A percentile compares a stretch with the other conserved stretches of the same genome.
phyloP scores from a whole-genome alignment of 2,329 filamentous ascomycete genomes.

The Rhytidhysteron rufulum region DNA sequence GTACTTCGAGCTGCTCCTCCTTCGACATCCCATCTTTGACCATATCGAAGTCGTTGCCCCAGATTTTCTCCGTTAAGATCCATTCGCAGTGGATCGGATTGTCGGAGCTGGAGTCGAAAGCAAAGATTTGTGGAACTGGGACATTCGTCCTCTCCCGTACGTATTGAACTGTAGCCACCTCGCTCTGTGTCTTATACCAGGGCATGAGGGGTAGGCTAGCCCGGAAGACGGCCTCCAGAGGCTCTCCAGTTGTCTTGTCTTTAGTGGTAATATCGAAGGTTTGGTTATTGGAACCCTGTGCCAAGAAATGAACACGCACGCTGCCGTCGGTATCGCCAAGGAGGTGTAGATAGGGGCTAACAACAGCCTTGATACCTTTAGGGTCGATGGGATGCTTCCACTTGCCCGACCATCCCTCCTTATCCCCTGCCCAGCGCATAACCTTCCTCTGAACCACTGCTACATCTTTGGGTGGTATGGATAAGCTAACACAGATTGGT shows the following conservation, averaged over 20 bases:
- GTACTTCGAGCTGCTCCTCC: not conserved
- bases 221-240: slow-evolving; percentile 20
- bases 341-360: not conserved
- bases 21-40: not conserved
- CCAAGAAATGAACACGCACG: slow-evolving; percentile 3
- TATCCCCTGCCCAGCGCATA: not conserved
- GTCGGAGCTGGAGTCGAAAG: slow-evolving; percentile 9
- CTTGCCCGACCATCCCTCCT: not conserved
- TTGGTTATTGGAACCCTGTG: slow-evolving; percentile 2
- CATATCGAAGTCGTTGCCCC: not conserved
- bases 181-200: slow-evolving; percentile 10
- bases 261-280: slow-evolving; percentile 1
- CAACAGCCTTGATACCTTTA: not conserved
- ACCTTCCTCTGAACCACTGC: not conserved
- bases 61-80: slow-evolving; percentile 17
- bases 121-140: slow-evolving; percentile 12
- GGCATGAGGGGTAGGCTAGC: slow-evolving; percentile 10
- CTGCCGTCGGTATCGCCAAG: not conserved
- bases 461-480: not conserved
- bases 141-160: slow-evolving; percentile 11
- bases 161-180: slow-evolving; percentile 15
- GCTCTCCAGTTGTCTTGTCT: not conserved
- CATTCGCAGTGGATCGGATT: slow-evolving; percentile 17
- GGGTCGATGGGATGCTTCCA: not conserved
- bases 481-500: slow-evolving; percentile 1